Evolutionary conservation across 768 basidiomycete species (phyloP), one percentile per base, ranked within the genome.

Genomic region (Boletales sp.): DNA sequence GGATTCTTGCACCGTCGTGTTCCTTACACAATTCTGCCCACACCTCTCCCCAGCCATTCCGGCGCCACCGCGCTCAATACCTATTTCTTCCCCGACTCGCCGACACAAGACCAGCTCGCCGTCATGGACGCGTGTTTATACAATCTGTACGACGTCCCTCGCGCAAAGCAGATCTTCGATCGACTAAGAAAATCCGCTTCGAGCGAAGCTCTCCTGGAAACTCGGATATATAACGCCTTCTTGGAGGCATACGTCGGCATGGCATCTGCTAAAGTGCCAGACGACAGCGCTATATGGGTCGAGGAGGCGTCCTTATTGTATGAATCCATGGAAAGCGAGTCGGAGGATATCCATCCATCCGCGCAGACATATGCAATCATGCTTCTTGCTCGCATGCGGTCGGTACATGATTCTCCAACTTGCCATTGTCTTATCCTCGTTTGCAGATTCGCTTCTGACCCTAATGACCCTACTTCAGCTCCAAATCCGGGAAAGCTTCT

Each of bases 121-220:
- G 78, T 94, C 54, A 87, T 94, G 69, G 84, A 88, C 57, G 89
- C 90, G 5, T 94, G 93, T 63, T 69, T 94, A 12, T 78, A 86
- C 64, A 80, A 86, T 54, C 61, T 81, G 3, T 82, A 86, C 64
- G 89, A 93, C 63, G 82, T 93, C 0, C 74, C 78, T 0, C 86
- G 93, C 6, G 92, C 92, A 8, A 81, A 81, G 54, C 71, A 73
- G 34, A 78, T 94, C 19, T 92, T 94, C 54, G 78, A 82, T 41
- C 74, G 76, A 9, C 66, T 94, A 34, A 79, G 85, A 7, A 66
- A 69, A 54, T 55, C 66, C 0, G 50, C 67, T 0, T 57, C 78
- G 1, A 72, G 73, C 0, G 72, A 80, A 5, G 71, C 74, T 5
- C 60, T 88, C 14, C 60, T 83, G 18, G 72, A 79, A 11, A 46